Evolutionary conservation across 1,284 basidiomycete species (phyloP).

Genomic region (Cryptococcus depauperatus): DNA sequence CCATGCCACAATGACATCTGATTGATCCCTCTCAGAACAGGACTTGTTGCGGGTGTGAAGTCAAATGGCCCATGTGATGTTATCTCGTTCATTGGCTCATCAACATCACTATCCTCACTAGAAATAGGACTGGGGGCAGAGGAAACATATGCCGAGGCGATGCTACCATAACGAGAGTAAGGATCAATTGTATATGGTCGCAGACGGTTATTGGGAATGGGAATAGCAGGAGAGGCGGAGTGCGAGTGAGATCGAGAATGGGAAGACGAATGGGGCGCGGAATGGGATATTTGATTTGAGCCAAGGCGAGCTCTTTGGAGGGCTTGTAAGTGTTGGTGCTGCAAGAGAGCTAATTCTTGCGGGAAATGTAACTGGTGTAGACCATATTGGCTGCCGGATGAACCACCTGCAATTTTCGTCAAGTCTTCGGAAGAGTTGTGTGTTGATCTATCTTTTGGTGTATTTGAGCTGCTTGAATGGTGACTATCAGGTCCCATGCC

Average conservation of each 20-base stretch:
- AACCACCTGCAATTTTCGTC: constrained; percentile 15
- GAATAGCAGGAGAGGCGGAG: constrained; percentile 5
- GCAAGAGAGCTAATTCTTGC: constrained; percentile 16
- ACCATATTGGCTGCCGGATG: constrained; percentile 20
- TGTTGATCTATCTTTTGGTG: constrained; percentile 39
- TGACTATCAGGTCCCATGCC: constrained; percentile 25
- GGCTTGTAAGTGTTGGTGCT: constrained; percentile 30
- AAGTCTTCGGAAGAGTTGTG: constrained; percentile 17
- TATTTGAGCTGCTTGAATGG: constrained; percentile 35
- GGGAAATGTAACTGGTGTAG: constrained; percentile 29
- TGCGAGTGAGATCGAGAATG: constrained; percentile 6
- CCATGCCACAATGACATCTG: constrained; percentile 46
- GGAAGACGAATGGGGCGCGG: background rate
- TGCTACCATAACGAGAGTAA: constrained; percentile 27
- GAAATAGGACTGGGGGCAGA: constrained; percentile 36
- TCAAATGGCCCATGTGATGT: constrained; percentile 18
- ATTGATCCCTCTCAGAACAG: constrained; percentile 73
- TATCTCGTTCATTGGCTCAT: constrained; percentile 31
- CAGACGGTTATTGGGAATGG: constrained; percentile 16
- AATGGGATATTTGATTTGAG: background rate
- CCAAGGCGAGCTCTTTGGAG: constrained; percentile 19
- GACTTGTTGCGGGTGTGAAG: constrained; percentile 54
- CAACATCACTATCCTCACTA: constrained; percentile 41
- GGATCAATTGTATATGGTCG: constrained; percentile 38
- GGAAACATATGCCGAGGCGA: constrained; percentile 36